Evolutionary conservation across 2,329 filamentous ascomycete species (phyloP).

Genomic region (Cordyceps farinosa): DNA sequence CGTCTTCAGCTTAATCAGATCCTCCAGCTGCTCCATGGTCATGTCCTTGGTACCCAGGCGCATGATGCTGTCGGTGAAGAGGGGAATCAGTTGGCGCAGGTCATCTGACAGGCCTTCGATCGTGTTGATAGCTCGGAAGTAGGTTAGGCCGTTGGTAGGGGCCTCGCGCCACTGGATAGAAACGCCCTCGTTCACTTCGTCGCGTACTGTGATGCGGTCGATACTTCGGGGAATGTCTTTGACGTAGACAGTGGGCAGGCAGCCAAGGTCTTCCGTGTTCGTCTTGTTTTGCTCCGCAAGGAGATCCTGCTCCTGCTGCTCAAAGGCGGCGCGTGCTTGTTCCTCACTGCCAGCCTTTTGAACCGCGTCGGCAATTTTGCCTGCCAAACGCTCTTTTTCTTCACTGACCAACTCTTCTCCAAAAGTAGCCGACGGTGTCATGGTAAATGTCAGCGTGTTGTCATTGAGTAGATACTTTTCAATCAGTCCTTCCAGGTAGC

Average conservation of each 20-base stretch:
- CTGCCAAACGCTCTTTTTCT: conserved; percentile 69
- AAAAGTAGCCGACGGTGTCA: conserved; percentile 79
- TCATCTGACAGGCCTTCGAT: conserved; percentile 79
- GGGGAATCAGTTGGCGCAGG: conserved; percentile 75
- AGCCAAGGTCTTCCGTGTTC: conserved; percentile 79
- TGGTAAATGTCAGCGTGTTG: conserved; percentile 85
- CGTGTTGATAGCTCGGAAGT: conserved; percentile 85
- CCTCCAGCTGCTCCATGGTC: conserved; percentile 92
- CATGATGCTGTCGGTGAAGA: conserved; percentile 92
- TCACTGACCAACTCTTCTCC: conserved; percentile 70
- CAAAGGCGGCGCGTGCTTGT: conserved; percentile 67
- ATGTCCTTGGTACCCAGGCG: conserved; percentile 83
- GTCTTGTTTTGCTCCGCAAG: conserved; percentile 80
- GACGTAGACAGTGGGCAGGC: conserved; percentile 82
- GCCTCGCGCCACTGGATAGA: conserved; percentile 88
- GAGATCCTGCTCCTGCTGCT: conserved; percentile 74
- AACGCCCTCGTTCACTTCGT: conserved; percentile 62
- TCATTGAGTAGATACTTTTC: conserved; percentile 90
- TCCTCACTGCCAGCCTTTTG: conserved; percentile 66
- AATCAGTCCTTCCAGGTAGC: conserved; percentile 79
- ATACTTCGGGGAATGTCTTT: conserved; percentile 81
- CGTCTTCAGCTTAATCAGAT: conserved; percentile 93
- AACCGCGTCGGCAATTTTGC: conserved; percentile 69
- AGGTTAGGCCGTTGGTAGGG: conserved; percentile 91
- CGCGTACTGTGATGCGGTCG: conserved; percentile 56